Base-by-base conservation (phyloP, 1,284 basidiomycete genomes). In the Ustilago shanxiensis region DNA sequence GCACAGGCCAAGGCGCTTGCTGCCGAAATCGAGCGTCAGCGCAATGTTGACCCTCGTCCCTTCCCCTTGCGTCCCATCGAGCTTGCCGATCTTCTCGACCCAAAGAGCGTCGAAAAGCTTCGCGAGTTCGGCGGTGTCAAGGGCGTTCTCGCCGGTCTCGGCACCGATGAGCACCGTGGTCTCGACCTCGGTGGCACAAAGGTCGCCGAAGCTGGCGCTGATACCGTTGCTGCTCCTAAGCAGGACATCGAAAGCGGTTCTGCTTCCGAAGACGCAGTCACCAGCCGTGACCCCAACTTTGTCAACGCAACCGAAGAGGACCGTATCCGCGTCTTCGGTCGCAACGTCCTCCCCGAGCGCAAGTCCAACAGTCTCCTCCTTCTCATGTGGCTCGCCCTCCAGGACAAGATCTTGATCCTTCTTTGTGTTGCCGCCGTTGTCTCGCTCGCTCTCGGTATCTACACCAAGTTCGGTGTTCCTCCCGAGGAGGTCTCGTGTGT, bases 321-420 rank as follows among this genome's bases (percentile, higher is more conserved):
- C 51, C 75, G 85, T 18, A 56, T 72, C 28, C 67, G 78, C 16
- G 80, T 98, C 0, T 99, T 92, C 83, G 96, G 96, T 41, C 88
- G 89, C 70, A 99, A 99, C 84, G 85, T 92, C 29, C 88, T 98
- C 0, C 96, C 96, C 1, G 87, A 88, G 6, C 90, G 93, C 45
- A 89, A 90, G 65, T 91, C 90, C 77, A 98, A 97, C 88, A 90
- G 90, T 29, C 88, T 99, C 20, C 88, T 95, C 50, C 88, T 90
- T 75, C 89, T 99, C 45, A 98, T 98, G 94, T 97, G 93, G 93
- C 87, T 93, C 37, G 95, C 96, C 2, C 88, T 98, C 83, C 94
- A 96, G 87, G 96, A 98, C 88, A 98, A 95, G 88, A 93, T 98
- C 78, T 88, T 98, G 24, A 91, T 98, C 76, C 87, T 99, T 59